Evolutionary conservation across 345 rosid genomes (phyloP), one percentile per base, ranked within the genome.

Genomic region (Eucalyptus sp.): DNA sequence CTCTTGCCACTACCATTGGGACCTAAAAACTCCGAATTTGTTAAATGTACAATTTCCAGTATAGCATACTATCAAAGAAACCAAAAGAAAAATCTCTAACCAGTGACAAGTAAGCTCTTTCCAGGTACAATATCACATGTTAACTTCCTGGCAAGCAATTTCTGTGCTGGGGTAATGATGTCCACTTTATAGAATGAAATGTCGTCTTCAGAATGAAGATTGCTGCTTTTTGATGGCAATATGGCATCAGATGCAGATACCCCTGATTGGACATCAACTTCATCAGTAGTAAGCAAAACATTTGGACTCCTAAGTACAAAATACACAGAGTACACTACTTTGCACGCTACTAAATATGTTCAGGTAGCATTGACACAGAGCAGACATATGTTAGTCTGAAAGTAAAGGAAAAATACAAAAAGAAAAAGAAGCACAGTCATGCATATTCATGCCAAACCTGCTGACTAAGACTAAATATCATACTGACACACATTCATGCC

Each of bases 1-100:
- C 99, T 98, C 90, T 98, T 98, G 81, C 99, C 99, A 54, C 99
- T 96, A 50, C 99, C 99, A 56, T 97, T 98, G 58, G 99, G 99
- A 93, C 99, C 99, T 98, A 92, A 52, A 25, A 80, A 20, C 43
- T 50, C 46, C 44, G 12, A 44, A 84, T 58, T 86, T 56, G 54
- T 44, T 43, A 68, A 22, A 48, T 64, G 56, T 58, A 31, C 81
- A 18, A 15, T 48, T 50, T 79, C 24, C 48, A 52, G 46, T 33
- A 50, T 62, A 89, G 87, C 48, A 89, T 48, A n/a, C 51, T 48
- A 33, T 60, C 87, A 37, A 37, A 62, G 24, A 86, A 60, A 71
- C 58, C 84, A 49, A 84, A 84, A 86, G 58, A 89, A 87, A 24
- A 86, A 87, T 83, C 56, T 90, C 96, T 88, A 92, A 98, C 99